Percentiles rank a stretch among this genome's conserved stretches.
Evolutionary conservation across 768 basidiomycete genomes (phyloP).

Genomic region (Tephrocybe sp.): DNA sequence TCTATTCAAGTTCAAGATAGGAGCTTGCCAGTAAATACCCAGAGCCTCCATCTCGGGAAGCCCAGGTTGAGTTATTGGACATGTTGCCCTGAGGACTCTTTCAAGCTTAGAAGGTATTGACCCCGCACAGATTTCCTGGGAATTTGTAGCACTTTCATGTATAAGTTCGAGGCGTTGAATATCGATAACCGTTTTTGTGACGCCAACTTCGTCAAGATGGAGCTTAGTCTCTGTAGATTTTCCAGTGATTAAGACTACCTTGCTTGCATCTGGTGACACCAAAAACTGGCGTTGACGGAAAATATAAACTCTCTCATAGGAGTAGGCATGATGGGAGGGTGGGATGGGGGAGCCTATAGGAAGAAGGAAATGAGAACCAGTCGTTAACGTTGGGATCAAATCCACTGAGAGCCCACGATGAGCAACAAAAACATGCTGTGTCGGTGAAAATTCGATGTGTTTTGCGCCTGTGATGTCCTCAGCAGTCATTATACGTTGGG

Average conservation of each 20-base stretch:
- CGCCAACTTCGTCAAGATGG: not conserved
- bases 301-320: not conserved
- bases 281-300: not conserved
- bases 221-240: not conserved
- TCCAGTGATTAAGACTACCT: not conserved
- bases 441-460: not conserved
- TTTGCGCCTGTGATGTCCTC: not conserved
- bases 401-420: not conserved
- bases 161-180: not conserved
- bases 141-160: not conserved
- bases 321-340: not conserved
- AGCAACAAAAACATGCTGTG: not conserved
- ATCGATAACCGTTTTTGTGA: not conserved
- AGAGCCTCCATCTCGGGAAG: not conserved
- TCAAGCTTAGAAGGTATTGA: too few species aligned
- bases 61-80: not conserved
- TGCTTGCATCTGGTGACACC: not conserved
- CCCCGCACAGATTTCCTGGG: too few species aligned
- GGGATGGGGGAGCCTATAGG: not conserved
- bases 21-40: not conserved
- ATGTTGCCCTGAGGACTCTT: too few species aligned
- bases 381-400: not conserved
- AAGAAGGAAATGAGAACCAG: not conserved
- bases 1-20: not conserved
- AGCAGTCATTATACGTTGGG: not conserved